These are phyloP conservation scores for Diaporthe citriasiana DNA, from an alignment of 2,329 filamentous ascomycete genomes.

Conservation along the genomic window DNA sequence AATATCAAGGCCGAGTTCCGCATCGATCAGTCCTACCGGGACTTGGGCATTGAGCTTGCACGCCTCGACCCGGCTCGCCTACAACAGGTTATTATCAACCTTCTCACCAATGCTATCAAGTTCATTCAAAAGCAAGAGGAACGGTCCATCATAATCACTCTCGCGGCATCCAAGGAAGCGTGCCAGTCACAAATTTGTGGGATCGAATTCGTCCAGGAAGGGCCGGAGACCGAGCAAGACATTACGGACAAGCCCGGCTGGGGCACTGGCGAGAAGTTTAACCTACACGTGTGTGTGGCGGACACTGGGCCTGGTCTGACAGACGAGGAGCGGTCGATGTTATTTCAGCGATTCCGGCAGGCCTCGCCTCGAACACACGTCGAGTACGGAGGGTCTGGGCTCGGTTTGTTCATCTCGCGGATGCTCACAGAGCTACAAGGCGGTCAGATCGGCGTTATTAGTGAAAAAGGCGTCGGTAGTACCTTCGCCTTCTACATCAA, in stretches of 20 bases:
- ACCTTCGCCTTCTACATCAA: constrained; percentile 85
- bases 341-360: constrained; percentile 86
- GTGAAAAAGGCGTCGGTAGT: constrained; percentile 76
- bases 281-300: constrained; percentile 78
- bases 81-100: constrained; percentile 81
- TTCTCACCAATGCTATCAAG: constrained; percentile 78
- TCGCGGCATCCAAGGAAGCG: constrained; percentile 73
- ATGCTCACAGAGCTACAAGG: constrained; percentile 83
- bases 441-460: constrained; percentile 81
- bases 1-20: constrained; percentile 79
- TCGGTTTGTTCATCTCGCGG: constrained; percentile 84
- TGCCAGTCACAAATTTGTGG: constrained; percentile 56
- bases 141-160: constrained; percentile 72
- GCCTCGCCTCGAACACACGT: constrained; percentile 82
- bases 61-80: constrained; percentile 82
- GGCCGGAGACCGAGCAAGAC: constrained; percentile 58
- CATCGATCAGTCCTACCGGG: constrained; percentile 76
- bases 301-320: constrained; percentile 81
- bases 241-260: constrained; percentile 73
- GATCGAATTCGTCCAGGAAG: constrained; percentile 62
- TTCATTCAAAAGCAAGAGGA: constrained; percentile 73
- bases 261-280: constrained; percentile 79
- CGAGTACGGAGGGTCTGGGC: constrained; percentile 83
- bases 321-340: constrained; percentile 77
- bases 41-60: constrained; percentile 77